Evolutionary conservation across 2,329 filamentous ascomycete genomes (phyloP), one percentile per base, ranked within the genome.

Genomic region (Ophiostoma quercus): DNA sequence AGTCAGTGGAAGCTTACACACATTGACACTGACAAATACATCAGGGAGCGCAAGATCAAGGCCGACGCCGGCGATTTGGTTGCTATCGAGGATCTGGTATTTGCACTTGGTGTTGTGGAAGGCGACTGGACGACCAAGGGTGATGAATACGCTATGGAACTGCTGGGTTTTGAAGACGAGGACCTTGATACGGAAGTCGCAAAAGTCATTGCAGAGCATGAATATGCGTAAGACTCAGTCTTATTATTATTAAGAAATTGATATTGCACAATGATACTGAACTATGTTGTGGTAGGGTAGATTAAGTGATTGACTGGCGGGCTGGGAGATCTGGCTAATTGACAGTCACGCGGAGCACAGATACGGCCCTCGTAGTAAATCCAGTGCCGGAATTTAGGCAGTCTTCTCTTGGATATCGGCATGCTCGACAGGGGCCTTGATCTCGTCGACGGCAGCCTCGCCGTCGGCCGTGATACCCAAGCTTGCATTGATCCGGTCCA

Each of bases 51-150:
- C 67, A 80, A 79, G 74, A 72, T 71, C 7, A 76, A 76, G 69
- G 79, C 78, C n/a, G 78, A 82, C 16, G 76, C 74, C 0, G 82
- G 79, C 0, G 76, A 82, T 41, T 72, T 71, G 19, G 76, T 76
- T 1, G 79, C 81, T 0, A 75, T 82, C 41, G 81, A 84, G 74
- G 80, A 84, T 63, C 77, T 84, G 71, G 83, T 84, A 2, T 85
- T 83, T 72, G 83, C 82, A 43, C 75, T 84, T 1, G 82, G 83
- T 1, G 78, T 80, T 0, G 71, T 84, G 0, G 80, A 84, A 63
- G 82, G 82, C 0, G 80, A 84, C 70, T 85, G 83, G 83, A 82
- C 81, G 19, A 74, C 74, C 68, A 78, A 79, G 47, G 76, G 79
- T 1, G 81, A 77, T 0, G 67, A 68, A 25, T 84, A 82, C 70